Evolutionary conservation across 768 basidiomycete genomes (phyloP).

Genomic region (Pseudohyphozyma bogoriensis): DNA sequence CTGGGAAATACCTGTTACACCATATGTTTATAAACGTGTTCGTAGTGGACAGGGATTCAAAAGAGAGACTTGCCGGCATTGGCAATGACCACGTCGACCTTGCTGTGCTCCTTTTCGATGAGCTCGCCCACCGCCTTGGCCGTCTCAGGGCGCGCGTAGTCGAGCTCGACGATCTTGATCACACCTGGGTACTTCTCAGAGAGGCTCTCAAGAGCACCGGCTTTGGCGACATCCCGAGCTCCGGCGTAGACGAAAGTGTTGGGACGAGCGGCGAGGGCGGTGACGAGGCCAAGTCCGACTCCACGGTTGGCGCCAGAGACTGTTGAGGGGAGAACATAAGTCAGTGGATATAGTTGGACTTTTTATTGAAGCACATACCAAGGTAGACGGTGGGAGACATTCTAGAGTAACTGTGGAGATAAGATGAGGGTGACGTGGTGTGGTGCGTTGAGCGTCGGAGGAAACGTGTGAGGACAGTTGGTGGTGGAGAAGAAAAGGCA

Average conservation of each 20-base stretch:
- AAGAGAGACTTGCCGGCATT: no score
- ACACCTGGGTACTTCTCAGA: constrained; percentile 8
- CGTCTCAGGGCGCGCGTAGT: constrained; percentile 7
- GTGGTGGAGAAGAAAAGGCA: no score
- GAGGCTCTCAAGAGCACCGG: constrained; percentile 7
- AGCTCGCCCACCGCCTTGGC: constrained; percentile 11
- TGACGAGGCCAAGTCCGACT: constrained; percentile 19
- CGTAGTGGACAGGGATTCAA: no score
- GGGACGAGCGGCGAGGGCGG: background rate
- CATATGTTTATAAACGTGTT: no score
- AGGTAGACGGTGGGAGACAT: no score
- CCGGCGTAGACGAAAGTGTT: constrained; percentile 25
- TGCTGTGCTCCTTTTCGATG: constrained; percentile 22
- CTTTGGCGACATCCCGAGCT: constrained; percentile 18
- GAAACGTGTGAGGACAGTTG: no score
- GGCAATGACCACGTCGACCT: constrained; percentile 30
- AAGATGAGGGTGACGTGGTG: no score
- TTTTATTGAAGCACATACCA: no score
- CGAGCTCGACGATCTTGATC: constrained; percentile 17
- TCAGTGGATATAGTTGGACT: background rate
- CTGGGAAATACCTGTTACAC: no score
- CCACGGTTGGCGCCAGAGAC: constrained; percentile 28
- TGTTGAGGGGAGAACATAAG: background rate
- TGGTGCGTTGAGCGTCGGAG: no score
- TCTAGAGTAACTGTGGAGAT: no score